A percentile compares a stretch with the other conserved stretches of the same genome.
phyloP scores from a whole-genome alignment of 2,329 filamentous ascomycete species.

The Alternaria viburni region DNA sequence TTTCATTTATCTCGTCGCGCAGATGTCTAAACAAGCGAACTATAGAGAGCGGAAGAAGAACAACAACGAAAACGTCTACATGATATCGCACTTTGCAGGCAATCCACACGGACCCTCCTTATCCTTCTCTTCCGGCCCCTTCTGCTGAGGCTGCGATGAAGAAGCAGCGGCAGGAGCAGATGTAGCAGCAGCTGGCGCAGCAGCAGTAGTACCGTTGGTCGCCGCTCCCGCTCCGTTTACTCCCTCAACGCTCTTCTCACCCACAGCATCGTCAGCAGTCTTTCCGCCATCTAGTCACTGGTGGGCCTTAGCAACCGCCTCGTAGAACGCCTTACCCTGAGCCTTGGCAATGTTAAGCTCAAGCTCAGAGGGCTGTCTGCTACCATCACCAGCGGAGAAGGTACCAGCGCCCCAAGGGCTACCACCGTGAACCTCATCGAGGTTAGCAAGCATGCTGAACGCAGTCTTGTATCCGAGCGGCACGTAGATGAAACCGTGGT shows the following conservation, averaged over 20 bases:
- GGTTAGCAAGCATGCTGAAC: conserved; percentile 66
- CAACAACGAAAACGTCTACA: conserved; percentile 49
- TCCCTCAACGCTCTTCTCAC: conserved; percentile 8
- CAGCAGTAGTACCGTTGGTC: conserved; percentile 19
- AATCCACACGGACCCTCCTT: conserved; percentile 78
- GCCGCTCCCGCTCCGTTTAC: conserved; percentile 18
- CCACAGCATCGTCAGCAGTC: conserved; percentile 1
- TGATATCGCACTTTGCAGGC: conserved; percentile 74
- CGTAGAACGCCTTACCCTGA: conserved; percentile 87
- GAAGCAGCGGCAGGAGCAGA: conserved; percentile 23
- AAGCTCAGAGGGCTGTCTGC: conserved; percentile 74
- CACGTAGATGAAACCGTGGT: conserved; percentile 97
- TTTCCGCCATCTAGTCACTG: conserved; percentile 76
- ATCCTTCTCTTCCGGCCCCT: conserved; percentile 45
- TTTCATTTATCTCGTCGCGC: conserved; percentile 2
- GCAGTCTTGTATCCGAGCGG: conserved; percentile 88
- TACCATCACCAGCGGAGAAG: conserved; percentile 79
- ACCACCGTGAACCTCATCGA: conserved; percentile 83
- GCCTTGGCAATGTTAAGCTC: conserved; percentile 81
- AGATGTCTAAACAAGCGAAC: neutral
- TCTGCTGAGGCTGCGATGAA: conserved; percentile 32
- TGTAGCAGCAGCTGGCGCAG: conserved; percentile 31
- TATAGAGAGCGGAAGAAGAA: neutral
- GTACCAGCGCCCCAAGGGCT: conserved; percentile 93
- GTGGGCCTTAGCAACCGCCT: conserved; percentile 73